Conservation (phyloP, 495 filamentous ascomycete genomes). For the Penicillium flavigenum region DNA sequence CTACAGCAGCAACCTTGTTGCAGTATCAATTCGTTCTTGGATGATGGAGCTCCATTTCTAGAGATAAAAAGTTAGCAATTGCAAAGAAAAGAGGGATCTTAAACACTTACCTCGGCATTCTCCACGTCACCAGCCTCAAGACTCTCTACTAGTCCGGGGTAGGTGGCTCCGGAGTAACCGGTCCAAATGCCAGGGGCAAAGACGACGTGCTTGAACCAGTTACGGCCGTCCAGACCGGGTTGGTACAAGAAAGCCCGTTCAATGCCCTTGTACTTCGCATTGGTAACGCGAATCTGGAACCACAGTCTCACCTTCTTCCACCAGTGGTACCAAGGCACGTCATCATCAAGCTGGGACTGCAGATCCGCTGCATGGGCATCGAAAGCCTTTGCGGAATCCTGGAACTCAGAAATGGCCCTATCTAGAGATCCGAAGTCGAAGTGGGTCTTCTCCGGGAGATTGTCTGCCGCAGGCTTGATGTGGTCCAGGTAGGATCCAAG, state of each 20-base stretch:
- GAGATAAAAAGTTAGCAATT: constrained; percentile 6
- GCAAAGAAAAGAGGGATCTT: background rate
- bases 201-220: constrained; percentile 69
- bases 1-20: constrained; percentile 39
- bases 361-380: constrained; percentile 56
- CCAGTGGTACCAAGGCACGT: constrained; percentile 77
- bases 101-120: constrained; percentile 42
- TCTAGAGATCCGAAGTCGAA: constrained; percentile 51
- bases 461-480: constrained; percentile 47
- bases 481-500: constrained; percentile 53
- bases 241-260: constrained; percentile 61
- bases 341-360: constrained; percentile 46
- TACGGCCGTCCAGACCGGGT: constrained; percentile 56
- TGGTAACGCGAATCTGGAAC: constrained; percentile 51
- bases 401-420: constrained; percentile 47
- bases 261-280: constrained; percentile 61
- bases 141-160: constrained; percentile 61
- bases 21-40: constrained; percentile 39
- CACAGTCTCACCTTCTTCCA: constrained; percentile 64
- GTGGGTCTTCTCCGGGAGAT: constrained; percentile 20
- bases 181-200: constrained; percentile 83
- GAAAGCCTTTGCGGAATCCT: constrained; percentile 47
- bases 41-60: constrained; percentile 51
- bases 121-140: constrained; percentile 53
- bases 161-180: constrained; percentile 77